A percentile compares a stretch with the other conserved stretches of the same genome.
phyloP scores from a whole-genome alignment of 2,329 filamentous ascomycete genomes.

The Colletotrichum phormii region DNA sequence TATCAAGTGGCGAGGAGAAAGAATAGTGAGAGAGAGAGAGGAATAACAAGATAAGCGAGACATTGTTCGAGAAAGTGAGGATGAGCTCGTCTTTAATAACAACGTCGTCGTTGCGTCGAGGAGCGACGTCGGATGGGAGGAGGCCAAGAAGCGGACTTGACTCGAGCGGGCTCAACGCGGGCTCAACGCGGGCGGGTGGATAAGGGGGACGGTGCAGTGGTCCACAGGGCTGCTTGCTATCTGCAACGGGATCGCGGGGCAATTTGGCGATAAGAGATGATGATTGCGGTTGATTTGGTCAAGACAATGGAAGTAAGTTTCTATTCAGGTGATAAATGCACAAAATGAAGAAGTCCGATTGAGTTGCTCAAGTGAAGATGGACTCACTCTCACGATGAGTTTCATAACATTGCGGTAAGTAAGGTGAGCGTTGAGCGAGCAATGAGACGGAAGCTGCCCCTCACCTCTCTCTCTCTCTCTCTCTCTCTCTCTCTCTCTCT shows the following conservation, averaged over 20 bases:
- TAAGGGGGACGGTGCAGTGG: slow-evolving; percentile 1
- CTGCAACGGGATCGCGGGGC: slow-evolving; percentile 25
- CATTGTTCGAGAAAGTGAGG: neutral
- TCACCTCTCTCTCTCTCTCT: neutral
- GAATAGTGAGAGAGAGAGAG: neutral
- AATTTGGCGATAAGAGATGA: neutral
- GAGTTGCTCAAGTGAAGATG: neutral
- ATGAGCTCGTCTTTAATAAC: slow-evolving; percentile 11
- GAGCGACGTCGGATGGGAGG: slow-evolving; percentile 31
- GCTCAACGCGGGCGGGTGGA: too few relatives aligned
- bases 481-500: too few relatives aligned
- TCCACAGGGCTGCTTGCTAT: slow-evolving; percentile 30
- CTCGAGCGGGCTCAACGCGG: slow-evolving; percentile 29
- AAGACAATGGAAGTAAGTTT: too few relatives aligned
- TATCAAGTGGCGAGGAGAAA: neutral
- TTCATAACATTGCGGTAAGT: neutral
- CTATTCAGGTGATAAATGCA: too few relatives aligned
- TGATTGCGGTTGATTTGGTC: neutral
- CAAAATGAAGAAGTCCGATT: neutral
- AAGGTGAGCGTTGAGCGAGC: neutral
- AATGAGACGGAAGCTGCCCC: neutral
- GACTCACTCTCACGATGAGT: neutral
- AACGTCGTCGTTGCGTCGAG: neutral
- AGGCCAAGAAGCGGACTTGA: slow-evolving; percentile 19
- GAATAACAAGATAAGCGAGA: neutral